phyloP scores from a whole-genome alignment of 2,329 filamentous ascomycete species.

The Xylaria sp. region DNA sequence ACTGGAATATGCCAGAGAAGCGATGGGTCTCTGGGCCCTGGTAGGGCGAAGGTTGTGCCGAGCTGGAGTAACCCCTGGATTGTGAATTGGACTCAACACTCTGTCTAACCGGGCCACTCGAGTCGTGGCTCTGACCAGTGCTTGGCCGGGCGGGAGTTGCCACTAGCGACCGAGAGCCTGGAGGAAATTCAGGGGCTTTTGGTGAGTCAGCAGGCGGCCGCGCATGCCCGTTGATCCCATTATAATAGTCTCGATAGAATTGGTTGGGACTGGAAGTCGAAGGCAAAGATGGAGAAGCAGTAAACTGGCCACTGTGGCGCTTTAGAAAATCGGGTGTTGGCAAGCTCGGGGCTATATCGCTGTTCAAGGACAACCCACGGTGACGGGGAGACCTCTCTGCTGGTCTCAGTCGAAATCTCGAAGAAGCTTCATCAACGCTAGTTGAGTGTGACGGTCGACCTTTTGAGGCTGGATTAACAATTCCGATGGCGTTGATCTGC shows the following conservation, averaged over 20 bases:
- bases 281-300: slow-evolving; percentile 64
- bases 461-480: slow-evolving; percentile 79
- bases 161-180: slow-evolving; percentile 61
- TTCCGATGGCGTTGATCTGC: slow-evolving; percentile 75
- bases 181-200: slow-evolving; percentile 64
- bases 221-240: slow-evolving; percentile 54
- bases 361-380: slow-evolving; percentile 70
- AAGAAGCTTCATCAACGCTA: slow-evolving; percentile 63
- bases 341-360: slow-evolving; percentile 70
- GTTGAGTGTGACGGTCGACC: slow-evolving; percentile 69
- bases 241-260: slow-evolving; percentile 66
- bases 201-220: slow-evolving; percentile 69
- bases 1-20: slow-evolving; percentile 84
- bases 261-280: slow-evolving; percentile 63
- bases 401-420: slow-evolving; percentile 61
- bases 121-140: slow-evolving; percentile 70
- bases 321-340: slow-evolving; percentile 74
- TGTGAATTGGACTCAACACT: slow-evolving; percentile 63
- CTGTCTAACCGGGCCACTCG: slow-evolving; percentile 60
- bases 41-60: slow-evolving; percentile 63
- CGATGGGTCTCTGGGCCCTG: slow-evolving; percentile 62
- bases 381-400: slow-evolving; percentile 62
- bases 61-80: slow-evolving; percentile 64
- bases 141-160: slow-evolving; percentile 62
- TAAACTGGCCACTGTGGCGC: slow-evolving; percentile 74